Evolutionary conservation across 2,329 filamentous ascomycete species (phyloP).

Genomic region (Beauveria scarabaeidicola): DNA sequence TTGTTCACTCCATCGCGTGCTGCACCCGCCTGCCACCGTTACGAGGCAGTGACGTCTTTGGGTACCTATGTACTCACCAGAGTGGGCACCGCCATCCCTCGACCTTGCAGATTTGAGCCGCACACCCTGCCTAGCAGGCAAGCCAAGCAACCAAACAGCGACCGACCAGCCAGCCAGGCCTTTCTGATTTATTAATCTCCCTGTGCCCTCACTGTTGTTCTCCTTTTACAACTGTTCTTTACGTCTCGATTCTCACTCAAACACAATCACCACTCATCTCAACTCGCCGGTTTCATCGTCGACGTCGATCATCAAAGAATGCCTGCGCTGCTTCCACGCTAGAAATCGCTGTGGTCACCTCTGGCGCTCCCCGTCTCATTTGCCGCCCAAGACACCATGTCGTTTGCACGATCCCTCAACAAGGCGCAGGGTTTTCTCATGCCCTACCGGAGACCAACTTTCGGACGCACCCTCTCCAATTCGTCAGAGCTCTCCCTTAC

Average conservation of each 20-base stretch:
- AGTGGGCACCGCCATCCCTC: constrained; percentile 3
- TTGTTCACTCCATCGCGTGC: neutral
- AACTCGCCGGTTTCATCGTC: neutral
- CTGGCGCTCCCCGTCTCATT: neutral
- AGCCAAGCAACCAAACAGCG: neutral
- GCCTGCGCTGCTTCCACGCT: neutral
- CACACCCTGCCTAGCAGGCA: neutral
- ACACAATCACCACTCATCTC: neutral
- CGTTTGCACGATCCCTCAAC: constrained; percentile 38
- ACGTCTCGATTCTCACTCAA: neutral
- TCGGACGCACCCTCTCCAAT: constrained; percentile 36
- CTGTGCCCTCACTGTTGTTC: neutral
- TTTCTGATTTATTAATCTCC: constrained; percentile 8
- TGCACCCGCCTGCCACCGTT: constrained; percentile 1
- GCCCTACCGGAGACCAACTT: constrained; percentile 34
- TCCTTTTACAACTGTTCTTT: neutral
- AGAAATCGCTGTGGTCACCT: constrained; percentile 1
- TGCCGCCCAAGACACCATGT: constrained; percentile 27
- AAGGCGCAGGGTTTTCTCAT: constrained; percentile 38
- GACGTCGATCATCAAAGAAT: neutral
- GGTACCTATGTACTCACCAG: neutral
- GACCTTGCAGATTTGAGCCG: constrained; percentile 9
- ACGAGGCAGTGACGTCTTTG: constrained; percentile 6
- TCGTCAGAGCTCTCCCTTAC: constrained; percentile 37
- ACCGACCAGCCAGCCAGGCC: neutral